A percentile compares a stretch with the other conserved stretches of the same genome.
Conservation (phyloP, 139 green algal genomes). For the Ettlia oleoabundans region DNA sequence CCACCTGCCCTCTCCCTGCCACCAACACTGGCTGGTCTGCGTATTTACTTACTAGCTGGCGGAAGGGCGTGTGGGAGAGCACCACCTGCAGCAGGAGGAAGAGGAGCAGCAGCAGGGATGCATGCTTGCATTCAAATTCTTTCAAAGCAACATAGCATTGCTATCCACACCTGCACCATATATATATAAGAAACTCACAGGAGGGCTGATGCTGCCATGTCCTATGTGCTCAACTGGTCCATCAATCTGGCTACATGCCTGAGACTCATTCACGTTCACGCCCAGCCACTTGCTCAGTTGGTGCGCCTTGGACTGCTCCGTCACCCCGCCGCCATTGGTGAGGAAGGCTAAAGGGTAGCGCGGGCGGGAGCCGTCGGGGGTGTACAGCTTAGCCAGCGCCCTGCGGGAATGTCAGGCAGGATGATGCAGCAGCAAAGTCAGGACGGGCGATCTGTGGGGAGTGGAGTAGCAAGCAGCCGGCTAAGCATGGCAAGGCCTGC, state of each 20-base stretch:
- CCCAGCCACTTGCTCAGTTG: conserved; percentile 75
- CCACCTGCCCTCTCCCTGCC: conserved; percentile 54
- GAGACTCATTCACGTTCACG: conserved; percentile 57
- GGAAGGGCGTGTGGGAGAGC: conserved; percentile 81
- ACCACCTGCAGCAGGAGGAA: conserved; percentile 73
- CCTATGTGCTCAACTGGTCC: no score
- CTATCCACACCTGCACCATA: no score
- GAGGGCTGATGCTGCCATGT: no score
- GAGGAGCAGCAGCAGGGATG: neutral
- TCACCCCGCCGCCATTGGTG: conserved; percentile 84
- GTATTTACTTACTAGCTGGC: conserved; percentile 51
- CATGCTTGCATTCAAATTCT: neutral
- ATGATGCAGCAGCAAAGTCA: no score
- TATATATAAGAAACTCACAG: no score
- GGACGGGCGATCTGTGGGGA: no score
- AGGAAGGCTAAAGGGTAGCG: conserved; percentile 69
- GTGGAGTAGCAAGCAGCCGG: no score
- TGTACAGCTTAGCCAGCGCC: conserved; percentile 63
- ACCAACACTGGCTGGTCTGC: conserved; percentile 72
- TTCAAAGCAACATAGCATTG: neutral
- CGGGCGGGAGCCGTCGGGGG: conserved; percentile 39
- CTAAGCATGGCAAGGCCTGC: no score
- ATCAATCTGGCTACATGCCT: no score
- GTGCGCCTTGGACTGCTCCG: conserved; percentile 72
- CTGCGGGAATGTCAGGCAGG: neutral